phyloP scores from a whole-genome alignment of 176 grass and related monocot genomes.

The Guadua angustifolia region DNA sequence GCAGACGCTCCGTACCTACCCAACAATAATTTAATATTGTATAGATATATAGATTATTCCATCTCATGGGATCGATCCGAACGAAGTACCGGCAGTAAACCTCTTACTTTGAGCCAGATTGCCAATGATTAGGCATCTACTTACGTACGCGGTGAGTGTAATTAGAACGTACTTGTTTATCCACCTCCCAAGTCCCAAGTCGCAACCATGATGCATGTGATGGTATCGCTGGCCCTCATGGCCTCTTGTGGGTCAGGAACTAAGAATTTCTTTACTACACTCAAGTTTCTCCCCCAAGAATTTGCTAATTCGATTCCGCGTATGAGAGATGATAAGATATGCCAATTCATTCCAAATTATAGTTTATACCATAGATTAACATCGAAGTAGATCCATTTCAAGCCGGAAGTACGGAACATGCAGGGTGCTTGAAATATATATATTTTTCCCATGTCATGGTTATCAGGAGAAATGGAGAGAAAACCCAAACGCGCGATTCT shows the following conservation, averaged over 20 bases:
- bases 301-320: not conserved
- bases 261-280: no score
- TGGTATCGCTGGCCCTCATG: constrained; percentile 51
- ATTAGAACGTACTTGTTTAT: constrained; percentile 4
- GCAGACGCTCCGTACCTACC: no score
- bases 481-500: not conserved
- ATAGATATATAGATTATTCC: no score
- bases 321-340: not conserved
- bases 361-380: not conserved
- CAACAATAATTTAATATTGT: no score
- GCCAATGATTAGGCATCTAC: constrained; percentile 28
- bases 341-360: constrained; percentile 28
- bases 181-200: constrained; percentile 44
- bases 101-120: constrained; percentile 35
- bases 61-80: not conserved
- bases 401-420: constrained; percentile 19
- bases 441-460: no score
- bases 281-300: no score
- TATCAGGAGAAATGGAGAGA: constrained; percentile 5
- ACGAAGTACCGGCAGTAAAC: constrained; percentile 27
- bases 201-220: constrained; percentile 46
- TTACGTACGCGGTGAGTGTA: constrained; percentile 10
- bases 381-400: constrained; percentile 19
- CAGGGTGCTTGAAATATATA: no score
- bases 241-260: constrained; percentile 37